phyloP scores from a whole-genome alignment of 306 rosid species.

The Carpinus fangiana region DNA sequence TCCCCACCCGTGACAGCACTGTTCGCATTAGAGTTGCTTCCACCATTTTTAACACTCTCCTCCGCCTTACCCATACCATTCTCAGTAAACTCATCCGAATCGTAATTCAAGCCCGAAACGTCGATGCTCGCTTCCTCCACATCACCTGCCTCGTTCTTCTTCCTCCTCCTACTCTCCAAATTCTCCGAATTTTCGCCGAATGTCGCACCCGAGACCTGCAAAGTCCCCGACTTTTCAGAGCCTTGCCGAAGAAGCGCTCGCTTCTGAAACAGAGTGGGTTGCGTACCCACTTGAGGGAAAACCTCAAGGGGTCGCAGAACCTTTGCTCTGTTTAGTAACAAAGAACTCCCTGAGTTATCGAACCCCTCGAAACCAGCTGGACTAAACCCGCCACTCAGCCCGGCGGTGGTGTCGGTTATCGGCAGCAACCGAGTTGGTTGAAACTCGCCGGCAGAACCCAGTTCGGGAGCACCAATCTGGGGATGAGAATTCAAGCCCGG shows the following conservation, averaged over 20 bases:
- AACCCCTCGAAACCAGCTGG: conserved; percentile 42
- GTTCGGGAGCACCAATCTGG: conserved; percentile 36
- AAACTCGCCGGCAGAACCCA: conserved; percentile 51
- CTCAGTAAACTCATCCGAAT: conserved; percentile 71
- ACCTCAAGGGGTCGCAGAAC: conserved; percentile 49
- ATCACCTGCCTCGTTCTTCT: conserved; percentile 49
- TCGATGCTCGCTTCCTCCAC: conserved; percentile 61
- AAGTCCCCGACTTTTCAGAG: conserved; percentile 34
- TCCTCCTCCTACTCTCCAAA: conserved; percentile 46
- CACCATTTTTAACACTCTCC: conserved; percentile 44
- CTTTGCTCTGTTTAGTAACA: conserved; percentile 47
- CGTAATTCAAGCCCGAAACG: conserved; percentile 69
- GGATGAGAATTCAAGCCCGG: conserved; percentile 31
- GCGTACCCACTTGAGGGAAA: conserved; percentile 46
- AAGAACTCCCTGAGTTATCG: conserved; percentile 38
- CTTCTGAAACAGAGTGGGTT: conserved; percentile 81
- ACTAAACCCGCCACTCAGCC: conserved; percentile 23
- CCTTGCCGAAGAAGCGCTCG: conserved; percentile 50
- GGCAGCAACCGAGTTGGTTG: conserved; percentile 29
- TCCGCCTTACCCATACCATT: conserved; percentile 31
- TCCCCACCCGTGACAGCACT: conserved; percentile 55
- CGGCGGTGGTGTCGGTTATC: conserved; percentile 23
- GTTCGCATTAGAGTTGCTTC: conserved; percentile 45
- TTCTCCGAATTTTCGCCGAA: conserved; percentile 14
- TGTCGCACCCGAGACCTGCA: conserved; percentile 45